Evolutionary conservation across 2,329 filamentous ascomycete genomes (phyloP).

Genomic region (Trematosphaeria pertusa): DNA sequence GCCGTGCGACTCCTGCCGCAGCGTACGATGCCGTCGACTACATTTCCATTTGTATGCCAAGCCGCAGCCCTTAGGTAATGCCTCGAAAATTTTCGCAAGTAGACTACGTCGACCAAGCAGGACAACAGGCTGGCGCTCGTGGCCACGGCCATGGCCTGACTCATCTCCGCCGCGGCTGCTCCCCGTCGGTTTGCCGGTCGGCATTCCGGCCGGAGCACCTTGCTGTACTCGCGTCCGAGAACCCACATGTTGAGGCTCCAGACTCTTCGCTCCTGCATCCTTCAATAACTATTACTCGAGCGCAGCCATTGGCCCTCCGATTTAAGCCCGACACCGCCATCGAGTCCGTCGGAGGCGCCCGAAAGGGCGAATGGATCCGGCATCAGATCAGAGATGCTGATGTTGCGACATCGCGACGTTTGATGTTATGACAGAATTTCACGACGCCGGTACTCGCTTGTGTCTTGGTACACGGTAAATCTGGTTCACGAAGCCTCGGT

Average conservation of each 20-base stretch:
- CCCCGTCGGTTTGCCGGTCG: slow-evolving; percentile 25
- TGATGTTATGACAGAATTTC: slow-evolving; percentile 24
- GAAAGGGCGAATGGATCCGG: slow-evolving; percentile 13
- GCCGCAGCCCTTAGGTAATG: slow-evolving; percentile 37
- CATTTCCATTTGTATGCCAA: slow-evolving; percentile 35
- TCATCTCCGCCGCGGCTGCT: slow-evolving; percentile 34
- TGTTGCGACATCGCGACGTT: slow-evolving; percentile 2
- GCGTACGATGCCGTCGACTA: slow-evolving; percentile 4
- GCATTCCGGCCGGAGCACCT: slow-evolving; percentile 18
- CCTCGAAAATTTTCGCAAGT: slow-evolving; percentile 34
- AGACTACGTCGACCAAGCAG: slow-evolving; percentile 24
- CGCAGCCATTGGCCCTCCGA: slow-evolving; percentile 5
- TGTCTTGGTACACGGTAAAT: slow-evolving; percentile 4
- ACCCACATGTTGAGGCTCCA: slow-evolving; percentile 40
- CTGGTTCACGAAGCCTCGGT: slow-evolving; percentile 3
- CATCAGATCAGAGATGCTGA: neutral
- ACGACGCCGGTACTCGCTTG: slow-evolving; percentile 32
- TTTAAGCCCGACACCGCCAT: slow-evolving; percentile 12
- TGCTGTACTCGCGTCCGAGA: slow-evolving; percentile 17
- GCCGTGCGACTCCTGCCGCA: slow-evolving; percentile 19
- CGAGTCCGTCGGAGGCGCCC: slow-evolving; percentile 16
- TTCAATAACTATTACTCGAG: slow-evolving; percentile 29
- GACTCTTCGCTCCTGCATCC: slow-evolving; percentile 24
- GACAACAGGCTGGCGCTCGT: slow-evolving; percentile 12
- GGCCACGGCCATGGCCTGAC: slow-evolving; percentile 28